Base-by-base conservation (phyloP, 2,329 filamentous ascomycete species). In the Alternaria rosae region DNA sequence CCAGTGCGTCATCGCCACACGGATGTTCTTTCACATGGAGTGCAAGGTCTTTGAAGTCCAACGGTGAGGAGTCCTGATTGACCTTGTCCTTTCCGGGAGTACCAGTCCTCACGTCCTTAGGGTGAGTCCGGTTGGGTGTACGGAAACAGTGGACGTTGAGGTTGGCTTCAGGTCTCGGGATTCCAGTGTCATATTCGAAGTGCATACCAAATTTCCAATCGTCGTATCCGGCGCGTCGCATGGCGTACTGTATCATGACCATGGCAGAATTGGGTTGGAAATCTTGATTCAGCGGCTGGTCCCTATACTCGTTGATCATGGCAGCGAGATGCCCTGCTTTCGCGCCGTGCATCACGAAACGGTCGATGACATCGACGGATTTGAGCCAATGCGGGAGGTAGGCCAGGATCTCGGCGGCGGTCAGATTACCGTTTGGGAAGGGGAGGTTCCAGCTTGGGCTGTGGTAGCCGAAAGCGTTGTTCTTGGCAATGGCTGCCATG, bases 371-470 rank as follows among this genome's bases (percentile, higher is more conserved):
- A 47, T 75, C 70, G 21, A 65, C 38, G 1, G 65, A 71, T 50
- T 74, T 72, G 32, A 76, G 62, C 64, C 67, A 72, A 6, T 71
- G 62, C 2, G 75, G 74, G 5, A 71, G 50, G 28, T 76, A 76
- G 1, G 67, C 64, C 1, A 74, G 25, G 9, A 76, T 59, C 44
- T 78, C 74, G 1, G 66, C 62, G 1, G 68, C 69, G 2, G 74
- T 76, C 28, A 76, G 15, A 35, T 76, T 75, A 41, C 64, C 70
- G 7, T 45, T 17, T 8, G 72, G 73, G 28, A 76, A 76, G 1
- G 64, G 41, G 5, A 73, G 47, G 30, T 71, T 70, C 66, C 67
- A 70, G 35, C 67, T 70, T 3, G 70, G 68, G 23, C 61, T 59
- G 13, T 59, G 56, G 3, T 30, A 26, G 5, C 72, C 72, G 21